Evolutionary conservation across 495 filamentous ascomycete genomes (phyloP).

Genomic region (Aspergillus asperescens): DNA sequence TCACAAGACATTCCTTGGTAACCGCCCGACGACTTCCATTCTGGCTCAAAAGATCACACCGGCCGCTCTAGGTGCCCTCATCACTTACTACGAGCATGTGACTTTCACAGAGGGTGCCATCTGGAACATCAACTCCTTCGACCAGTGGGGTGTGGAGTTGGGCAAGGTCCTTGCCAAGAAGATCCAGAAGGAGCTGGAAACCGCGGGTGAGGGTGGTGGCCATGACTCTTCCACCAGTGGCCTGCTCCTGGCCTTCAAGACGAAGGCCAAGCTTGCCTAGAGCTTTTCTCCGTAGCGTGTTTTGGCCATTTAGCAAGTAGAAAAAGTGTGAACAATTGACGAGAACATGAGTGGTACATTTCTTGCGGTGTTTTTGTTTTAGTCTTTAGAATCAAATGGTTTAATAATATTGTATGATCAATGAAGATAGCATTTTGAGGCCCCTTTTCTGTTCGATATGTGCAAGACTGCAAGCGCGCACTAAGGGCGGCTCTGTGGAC

Average conservation of each 20-base stretch:
- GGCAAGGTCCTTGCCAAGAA: slow-evolving; percentile 95
- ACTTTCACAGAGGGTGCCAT: slow-evolving; percentile 96
- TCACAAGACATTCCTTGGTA: slow-evolving; percentile 99
- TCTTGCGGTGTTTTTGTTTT: slow-evolving; percentile 6
- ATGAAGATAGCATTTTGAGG: not conserved
- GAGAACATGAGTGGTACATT: slow-evolving; percentile 20
- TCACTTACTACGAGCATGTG: slow-evolving; percentile 97
- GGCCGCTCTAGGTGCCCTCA: slow-evolving; percentile 85
- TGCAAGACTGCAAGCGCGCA: too few relatives aligned
- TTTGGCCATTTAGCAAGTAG: slow-evolving; percentile 12
- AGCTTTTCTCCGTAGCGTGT: not conserved
- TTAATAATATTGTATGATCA: slow-evolving; percentile 2
- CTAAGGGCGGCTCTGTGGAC: not conserved
- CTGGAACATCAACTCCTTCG: slow-evolving; percentile 99
- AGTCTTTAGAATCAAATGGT: slow-evolving; percentile 4
- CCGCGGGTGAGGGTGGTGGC: slow-evolving; percentile 55
- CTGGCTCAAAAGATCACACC: slow-evolving; percentile 93
- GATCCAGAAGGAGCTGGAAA: slow-evolving; percentile 75
- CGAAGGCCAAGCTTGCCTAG: slow-evolving; percentile 52
- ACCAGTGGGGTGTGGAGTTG: slow-evolving; percentile 98
- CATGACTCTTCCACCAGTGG: slow-evolving; percentile 88
- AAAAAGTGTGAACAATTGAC: slow-evolving; percentile 27
- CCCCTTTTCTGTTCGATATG: too few relatives aligned
- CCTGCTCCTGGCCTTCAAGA: slow-evolving; percentile 80
- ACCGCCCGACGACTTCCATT: slow-evolving; percentile 92